These are phyloP conservation scores for Spencermartinsiella europaea DNA, from an alignment of 805 yeast species.

Conservation along the genomic window DNA sequence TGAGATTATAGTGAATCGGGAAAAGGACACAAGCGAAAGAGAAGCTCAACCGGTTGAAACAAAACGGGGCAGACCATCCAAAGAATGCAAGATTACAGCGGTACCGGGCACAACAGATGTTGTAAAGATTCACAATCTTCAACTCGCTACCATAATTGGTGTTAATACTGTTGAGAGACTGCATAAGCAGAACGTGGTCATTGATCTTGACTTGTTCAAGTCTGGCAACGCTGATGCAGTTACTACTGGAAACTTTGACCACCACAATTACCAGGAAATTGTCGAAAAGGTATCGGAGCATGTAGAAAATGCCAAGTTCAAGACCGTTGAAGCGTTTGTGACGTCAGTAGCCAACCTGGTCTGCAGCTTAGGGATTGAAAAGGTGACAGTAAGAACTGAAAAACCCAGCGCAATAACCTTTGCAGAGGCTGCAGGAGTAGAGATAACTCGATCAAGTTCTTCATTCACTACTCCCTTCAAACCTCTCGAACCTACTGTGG, in stretches of 20 bases:
- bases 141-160: slow-evolving; percentile 76
- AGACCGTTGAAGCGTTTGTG: slow-evolving; percentile 91
- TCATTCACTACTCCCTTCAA: neutral
- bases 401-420: slow-evolving; percentile 86
- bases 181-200: slow-evolving; percentile 66
- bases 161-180: slow-evolving; percentile 87
- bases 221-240: slow-evolving; percentile 7
- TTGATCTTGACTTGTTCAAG: slow-evolving; percentile 51
- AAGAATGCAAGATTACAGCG: slow-evolving; percentile 9
- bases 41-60: neutral
- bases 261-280: slow-evolving; percentile 37
- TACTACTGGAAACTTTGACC: slow-evolving; percentile 14
- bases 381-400: slow-evolving; percentile 56
- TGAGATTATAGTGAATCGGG: slow-evolving; percentile 38
- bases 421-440: slow-evolving; percentile 89
- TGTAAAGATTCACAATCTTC: slow-evolving; percentile 45
- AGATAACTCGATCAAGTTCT: slow-evolving; percentile 43
- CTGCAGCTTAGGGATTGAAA: slow-evolving; percentile 39
- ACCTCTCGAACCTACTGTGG: neutral
- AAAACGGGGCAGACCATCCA: slow-evolving; percentile 7
- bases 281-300: slow-evolving; percentile 49
- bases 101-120: slow-evolving; percentile 27
- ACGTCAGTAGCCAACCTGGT: slow-evolving; percentile 60
- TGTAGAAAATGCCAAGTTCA: slow-evolving; percentile 75
- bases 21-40: slow-evolving; percentile 19